These are phyloP conservation scores for Malassezia sp. DNA, from an alignment of 1,284 basidiomycete genomes.

Conservation along the genomic window DNA sequence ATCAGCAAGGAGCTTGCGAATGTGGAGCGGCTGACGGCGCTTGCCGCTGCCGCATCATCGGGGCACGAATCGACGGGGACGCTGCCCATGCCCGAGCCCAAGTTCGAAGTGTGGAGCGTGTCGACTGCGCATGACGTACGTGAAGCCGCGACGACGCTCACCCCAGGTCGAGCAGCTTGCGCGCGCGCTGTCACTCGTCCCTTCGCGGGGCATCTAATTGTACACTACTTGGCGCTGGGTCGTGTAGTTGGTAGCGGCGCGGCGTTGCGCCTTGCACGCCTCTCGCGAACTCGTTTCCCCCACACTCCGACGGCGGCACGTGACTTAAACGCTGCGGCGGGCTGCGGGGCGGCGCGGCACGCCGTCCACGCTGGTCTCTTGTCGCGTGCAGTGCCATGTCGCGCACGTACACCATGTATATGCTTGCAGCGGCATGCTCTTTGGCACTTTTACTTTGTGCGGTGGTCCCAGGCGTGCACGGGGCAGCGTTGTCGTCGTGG, in stretches of 20 bases:
- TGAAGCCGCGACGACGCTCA: too few species aligned
- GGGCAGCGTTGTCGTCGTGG: slow-evolving; percentile 71
- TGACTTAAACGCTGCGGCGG: too few species aligned
- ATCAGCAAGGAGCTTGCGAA: slow-evolving; percentile 40
- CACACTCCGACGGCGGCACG: too few species aligned
- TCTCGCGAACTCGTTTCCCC: too few species aligned
- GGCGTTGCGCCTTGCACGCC: too few species aligned
- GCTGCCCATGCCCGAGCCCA: neutral
- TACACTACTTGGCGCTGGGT: too few species aligned
- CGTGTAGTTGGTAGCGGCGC: too few species aligned
- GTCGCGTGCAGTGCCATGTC: neutral
- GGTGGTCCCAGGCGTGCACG: neutral
- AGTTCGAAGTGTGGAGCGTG: slow-evolving; percentile 16
- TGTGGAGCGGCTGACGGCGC: too few species aligned
- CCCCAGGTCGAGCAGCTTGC: slow-evolving; percentile 8
- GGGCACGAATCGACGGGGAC: neutral
- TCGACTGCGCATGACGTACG: slow-evolving; percentile 8
- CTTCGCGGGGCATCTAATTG: too few species aligned
- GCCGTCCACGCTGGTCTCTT: too few species aligned
- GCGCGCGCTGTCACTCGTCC: neutral
- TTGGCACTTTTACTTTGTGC: neutral
- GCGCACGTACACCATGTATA: neutral
- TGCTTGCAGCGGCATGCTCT: neutral
- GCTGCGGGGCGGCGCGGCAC: too few species aligned
- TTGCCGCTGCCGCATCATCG: too few species aligned